Conservation (phyloP, 23 red algal genomes). For the Gracilaria gracilis region DNA sequence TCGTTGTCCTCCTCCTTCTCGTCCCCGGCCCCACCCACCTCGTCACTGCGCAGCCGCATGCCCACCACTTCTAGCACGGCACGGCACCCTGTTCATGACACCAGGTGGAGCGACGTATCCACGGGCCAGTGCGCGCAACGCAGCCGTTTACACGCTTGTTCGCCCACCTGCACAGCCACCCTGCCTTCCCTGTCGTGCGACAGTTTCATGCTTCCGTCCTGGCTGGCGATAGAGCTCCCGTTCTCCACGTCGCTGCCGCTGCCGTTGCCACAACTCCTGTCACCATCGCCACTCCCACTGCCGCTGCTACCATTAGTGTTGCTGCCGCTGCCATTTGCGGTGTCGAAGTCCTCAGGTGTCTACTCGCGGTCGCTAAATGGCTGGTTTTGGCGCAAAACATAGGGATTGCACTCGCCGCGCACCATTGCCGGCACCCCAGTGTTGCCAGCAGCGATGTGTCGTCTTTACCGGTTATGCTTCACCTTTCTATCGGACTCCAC, state of each 20-base stretch:
- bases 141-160: background rate
- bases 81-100: constrained; percentile 15
- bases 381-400: constrained; percentile 26
- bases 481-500: too few species aligned
- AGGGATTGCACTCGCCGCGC: constrained; percentile 20
- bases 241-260: background rate
- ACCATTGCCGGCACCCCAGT: constrained; percentile 42
- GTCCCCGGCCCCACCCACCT: background rate
- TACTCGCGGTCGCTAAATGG: constrained; percentile 53
- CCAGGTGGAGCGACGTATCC: constrained; percentile 24
- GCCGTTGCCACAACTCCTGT: background rate
- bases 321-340: constrained; percentile 14
- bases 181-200: background rate
- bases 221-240: background rate
- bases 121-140: constrained; percentile 39
- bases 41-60: constrained; percentile 3
- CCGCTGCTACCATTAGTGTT: background rate
- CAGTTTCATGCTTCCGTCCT: too few species aligned
- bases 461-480: background rate
- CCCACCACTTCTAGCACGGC: constrained; percentile 21
- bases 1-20: too few species aligned
- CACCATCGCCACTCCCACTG: background rate
- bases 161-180: background rate
- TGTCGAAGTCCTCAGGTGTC: constrained; percentile 20
- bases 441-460: constrained; percentile 49